phyloP scores from a whole-genome alignment of 768 basidiomycete species.

The Auricularia auricula-judae region DNA sequence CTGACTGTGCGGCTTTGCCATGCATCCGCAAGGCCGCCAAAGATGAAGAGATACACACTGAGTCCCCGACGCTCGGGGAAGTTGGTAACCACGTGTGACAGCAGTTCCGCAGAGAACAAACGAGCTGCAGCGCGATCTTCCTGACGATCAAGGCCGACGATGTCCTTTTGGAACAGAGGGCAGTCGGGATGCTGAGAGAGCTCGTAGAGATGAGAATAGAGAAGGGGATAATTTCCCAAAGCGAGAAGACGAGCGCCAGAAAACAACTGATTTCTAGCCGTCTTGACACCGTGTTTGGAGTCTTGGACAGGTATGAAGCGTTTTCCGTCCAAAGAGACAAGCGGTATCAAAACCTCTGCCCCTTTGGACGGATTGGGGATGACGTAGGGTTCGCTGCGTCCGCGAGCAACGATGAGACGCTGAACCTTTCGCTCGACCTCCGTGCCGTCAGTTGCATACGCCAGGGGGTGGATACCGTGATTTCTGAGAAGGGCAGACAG shows the following conservation, averaged over 20 bases:
- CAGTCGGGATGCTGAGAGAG: not conserved
- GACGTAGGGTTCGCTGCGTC: not conserved
- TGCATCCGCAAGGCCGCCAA: constrained; percentile 18
- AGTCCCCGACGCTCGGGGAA: constrained; percentile 18
- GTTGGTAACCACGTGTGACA: constrained; percentile 16
- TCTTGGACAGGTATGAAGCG: constrained; percentile 24
- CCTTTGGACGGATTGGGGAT: not conserved
- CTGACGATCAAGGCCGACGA: constrained; percentile 32
- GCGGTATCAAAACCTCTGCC: not conserved
- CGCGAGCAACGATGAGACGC: constrained; percentile 7
- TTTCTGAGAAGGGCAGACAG: not conserved
- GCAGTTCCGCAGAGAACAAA: constrained; percentile 24
- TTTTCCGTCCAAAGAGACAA: constrained; percentile 10
- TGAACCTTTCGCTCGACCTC: constrained; percentile 21
- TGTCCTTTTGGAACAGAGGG: constrained; percentile 22
- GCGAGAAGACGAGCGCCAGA: constrained; percentile 20
- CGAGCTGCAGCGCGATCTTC: constrained; percentile 33
- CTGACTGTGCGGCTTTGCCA: constrained; percentile 16
- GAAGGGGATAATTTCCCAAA: constrained; percentile 13
- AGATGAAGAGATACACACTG: constrained; percentile 29
- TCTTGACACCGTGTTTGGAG: constrained; percentile 26
- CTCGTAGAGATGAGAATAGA: constrained; percentile 12
- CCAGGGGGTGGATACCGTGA: constrained; percentile 15
- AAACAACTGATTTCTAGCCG: constrained; percentile 23
- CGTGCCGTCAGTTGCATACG: constrained; percentile 26